Percentiles rank a stretch among this genome's conserved stretches.
phyloP scores from a whole-genome alignment of 441 rosid genomes.

The Pelargonium cotyledonis region DNA sequence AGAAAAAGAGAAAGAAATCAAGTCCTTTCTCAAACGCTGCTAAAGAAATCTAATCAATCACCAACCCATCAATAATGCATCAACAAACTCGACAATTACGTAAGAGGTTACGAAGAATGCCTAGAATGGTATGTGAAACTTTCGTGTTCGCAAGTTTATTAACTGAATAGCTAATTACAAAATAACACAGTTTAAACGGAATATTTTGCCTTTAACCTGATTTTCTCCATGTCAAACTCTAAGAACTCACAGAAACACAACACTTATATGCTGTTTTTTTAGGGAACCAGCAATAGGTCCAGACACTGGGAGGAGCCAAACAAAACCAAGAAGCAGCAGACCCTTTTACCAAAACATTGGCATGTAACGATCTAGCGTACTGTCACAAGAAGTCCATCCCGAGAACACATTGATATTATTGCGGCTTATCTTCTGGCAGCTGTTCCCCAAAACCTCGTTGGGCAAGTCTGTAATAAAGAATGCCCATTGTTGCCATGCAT shows the following conservation, averaged over 20 bases:
- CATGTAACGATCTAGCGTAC: slow-evolving; percentile 7
- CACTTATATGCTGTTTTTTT: slow-evolving; percentile 14
- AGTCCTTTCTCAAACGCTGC: no score
- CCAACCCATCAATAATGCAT: no score
- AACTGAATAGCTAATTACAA: slow-evolving; percentile 22
- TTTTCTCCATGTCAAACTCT: slow-evolving; percentile 16
- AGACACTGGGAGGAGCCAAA: neutral
- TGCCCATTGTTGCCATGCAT: slow-evolving; percentile 96
- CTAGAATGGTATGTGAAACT: neutral
- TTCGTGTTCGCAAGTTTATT: slow-evolving; percentile 11
- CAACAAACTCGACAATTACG: no score
- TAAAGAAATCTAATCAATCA: no score
- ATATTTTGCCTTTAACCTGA: slow-evolving; percentile 12
- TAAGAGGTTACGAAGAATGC: no score
- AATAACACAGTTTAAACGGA: slow-evolving; percentile 7
- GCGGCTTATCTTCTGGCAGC: slow-evolving; percentile 47
- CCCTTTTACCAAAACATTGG: slow-evolving; percentile 3
- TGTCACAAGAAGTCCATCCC: slow-evolving; percentile 11
- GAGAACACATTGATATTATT: slow-evolving; percentile 22
- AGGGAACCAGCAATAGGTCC: neutral
- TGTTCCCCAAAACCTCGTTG: slow-evolving; percentile 66
- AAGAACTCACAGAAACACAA: neutral
- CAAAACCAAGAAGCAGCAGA: slow-evolving; percentile 12
- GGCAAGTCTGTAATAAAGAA: slow-evolving; percentile 83
- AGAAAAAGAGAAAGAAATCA: no score